Evolutionary conservation across 1,139 yeast species (phyloP).

Genomic region (Arxiozyma slooffiae): DNA sequence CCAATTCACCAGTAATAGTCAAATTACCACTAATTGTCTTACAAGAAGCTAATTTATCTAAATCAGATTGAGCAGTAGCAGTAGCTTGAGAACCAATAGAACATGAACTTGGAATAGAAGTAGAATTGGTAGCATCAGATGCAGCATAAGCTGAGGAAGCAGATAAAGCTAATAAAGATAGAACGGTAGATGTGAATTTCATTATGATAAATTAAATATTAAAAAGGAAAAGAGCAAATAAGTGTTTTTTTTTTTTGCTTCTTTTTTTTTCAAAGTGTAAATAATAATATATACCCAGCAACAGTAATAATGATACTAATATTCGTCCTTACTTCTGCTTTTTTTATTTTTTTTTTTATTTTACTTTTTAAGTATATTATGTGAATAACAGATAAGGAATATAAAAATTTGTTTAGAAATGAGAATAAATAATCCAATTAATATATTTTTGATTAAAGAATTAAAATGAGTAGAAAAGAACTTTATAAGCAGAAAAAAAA

Average conservation of each 20-base stretch:
- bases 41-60: conserved; percentile 69
- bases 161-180: conserved; percentile 28
- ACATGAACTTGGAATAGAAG: conserved; percentile 32
- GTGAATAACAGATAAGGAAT: too few relatives aligned
- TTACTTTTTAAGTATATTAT: too few relatives aligned
- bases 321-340: too few relatives aligned
- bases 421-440: too few relatives aligned
- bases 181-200: conserved; percentile 39
- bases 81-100: conserved; percentile 47
- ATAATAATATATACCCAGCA: too few relatives aligned
- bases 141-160: conserved; percentile 32
- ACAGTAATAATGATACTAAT: too few relatives aligned
- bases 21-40: conserved; percentile 74
- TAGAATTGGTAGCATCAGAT: conserved; percentile 20
- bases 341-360: too few relatives aligned
- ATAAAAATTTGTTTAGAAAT: too few relatives aligned
- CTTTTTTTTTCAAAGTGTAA: too few relatives aligned
- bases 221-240: not conserved
- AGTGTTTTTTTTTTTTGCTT: not conserved
- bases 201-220: conserved; percentile 22
- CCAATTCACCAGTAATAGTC: conserved; percentile 53
- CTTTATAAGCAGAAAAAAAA: not conserved
- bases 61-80: conserved; percentile 69
- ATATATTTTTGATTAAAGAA: not conserved
- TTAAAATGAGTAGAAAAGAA: not conserved